Evolutionary conservation across 768 basidiomycete genomes (phyloP), one percentile per base, ranked within the genome.

Genomic region (Rhizopogon vulgaris): DNA sequence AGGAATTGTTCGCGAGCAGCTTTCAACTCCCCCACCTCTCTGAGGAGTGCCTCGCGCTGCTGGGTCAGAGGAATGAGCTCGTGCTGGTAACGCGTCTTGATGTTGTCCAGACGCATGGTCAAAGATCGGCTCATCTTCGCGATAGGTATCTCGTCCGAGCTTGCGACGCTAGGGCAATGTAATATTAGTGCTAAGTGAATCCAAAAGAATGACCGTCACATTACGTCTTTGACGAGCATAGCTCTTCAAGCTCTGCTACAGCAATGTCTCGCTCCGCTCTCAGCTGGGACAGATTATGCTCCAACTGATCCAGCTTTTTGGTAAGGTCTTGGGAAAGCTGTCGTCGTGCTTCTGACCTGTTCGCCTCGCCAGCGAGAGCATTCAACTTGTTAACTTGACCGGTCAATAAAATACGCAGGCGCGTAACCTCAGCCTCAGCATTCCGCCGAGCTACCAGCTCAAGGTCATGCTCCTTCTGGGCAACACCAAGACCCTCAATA

Each of bases 391-490:
- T 91, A 2, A 85, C 91, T 67, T 98, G 95, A 5, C 92, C 91
- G 52, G 93, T 89, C 18, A 98, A 75, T 47, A 94, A 76, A 28
- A 92, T 83, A 39, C 90, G 75, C 24, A 99, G 73, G 38, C 89
- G 80, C 22, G 87, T 86, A 52, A 97, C 89, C 70, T 97, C 94
- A 0, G 90, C 85, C 69, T 98, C 94, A 1, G 90, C 88, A 56
- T 97, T 94, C 15, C 90, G 82, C 17, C 95, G 81, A 18, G 85
- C 83, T 52, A 88, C 84, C 34, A 94, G 76, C 68, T 98, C 96
- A 48, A 82, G 82, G 63, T 97, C 94, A 64, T 95, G 97, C 64
- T 98, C 96, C 39, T 87, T 85, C 59, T 94, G 90, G 2, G 95
- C 94, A 24, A 94, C 93, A 0, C 85, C 85, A 38, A 99, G 73